Evolutionary conservation across 768 basidiomycete genomes (phyloP), one percentile per base, ranked within the genome.

Genomic region (Paxillus ammoniavirescens): DNA sequence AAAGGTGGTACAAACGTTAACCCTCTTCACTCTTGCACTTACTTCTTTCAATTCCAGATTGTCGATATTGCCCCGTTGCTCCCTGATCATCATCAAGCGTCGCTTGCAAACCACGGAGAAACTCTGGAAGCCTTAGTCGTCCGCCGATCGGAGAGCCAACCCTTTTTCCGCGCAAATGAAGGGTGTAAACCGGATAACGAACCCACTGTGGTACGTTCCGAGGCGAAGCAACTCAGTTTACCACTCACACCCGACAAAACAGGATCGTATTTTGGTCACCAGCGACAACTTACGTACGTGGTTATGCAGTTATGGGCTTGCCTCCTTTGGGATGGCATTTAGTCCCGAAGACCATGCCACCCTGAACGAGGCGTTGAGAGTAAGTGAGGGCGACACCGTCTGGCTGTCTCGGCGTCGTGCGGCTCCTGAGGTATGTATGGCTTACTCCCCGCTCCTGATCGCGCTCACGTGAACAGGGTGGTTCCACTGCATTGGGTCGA

Each of bases 401-500:
- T 89, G 80, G 79, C 66, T 89, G 28, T 68, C 80, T 46, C 75
- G 66, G 62, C 81, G 87, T 55, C 68, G 72, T 55, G 74, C 73
- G 53, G 61, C 69, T 50, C 77, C 80, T 48, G 80, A 81, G 75
- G 87, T 86, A 69, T 54, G 74, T 48, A 49, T 62, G 52, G 37
- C 45, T 52, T 49, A 14, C 28, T 56, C 17, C 45, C 33, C 18
- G 30, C 50, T 33, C 42, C 42, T 53, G 28, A 10, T 49, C 36
- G 33, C 54, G 57, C 65, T 69, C 59, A 71, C 57, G 52, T 43
- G 40, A 54, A 42, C 68, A 96, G 91, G 93, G 93, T 60, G 91
- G 91, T 49, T 92, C 89, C 62, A 95, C 93, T 2, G 74, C 82
- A 7, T 75, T 98, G 46, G 94, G 94, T 42, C 79, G 82, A 56